phyloP scores from a whole-genome alignment of 305 asterid genomes.

The Fraxinus albicans region DNA sequence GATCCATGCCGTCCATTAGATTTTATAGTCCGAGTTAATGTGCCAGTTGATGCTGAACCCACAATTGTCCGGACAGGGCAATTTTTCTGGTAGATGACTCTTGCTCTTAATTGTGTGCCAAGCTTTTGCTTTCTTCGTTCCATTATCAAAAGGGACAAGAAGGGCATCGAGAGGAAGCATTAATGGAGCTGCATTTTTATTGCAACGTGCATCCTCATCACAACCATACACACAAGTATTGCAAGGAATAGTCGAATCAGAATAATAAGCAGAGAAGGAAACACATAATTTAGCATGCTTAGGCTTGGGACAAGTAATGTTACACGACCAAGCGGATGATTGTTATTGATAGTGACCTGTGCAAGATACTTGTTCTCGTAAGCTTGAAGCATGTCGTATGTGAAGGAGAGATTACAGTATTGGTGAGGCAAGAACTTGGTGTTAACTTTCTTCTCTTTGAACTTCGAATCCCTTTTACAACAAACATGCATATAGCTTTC shows the following conservation, averaged over 20 bases:
- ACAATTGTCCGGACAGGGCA: slow-evolving; percentile 88
- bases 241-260: slow-evolving; percentile 69
- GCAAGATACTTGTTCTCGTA: slow-evolving; percentile 56
- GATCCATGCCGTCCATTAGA: slow-evolving; percentile 77
- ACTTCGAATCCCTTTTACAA: slow-evolving; percentile 68
- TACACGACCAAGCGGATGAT: slow-evolving; percentile 78
- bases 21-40: slow-evolving; percentile 61
- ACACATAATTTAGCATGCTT: slow-evolving; percentile 63
- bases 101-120: slow-evolving; percentile 43
- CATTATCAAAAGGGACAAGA: slow-evolving; percentile 11
- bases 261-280: slow-evolving; percentile 74
- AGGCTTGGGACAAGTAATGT: slow-evolving; percentile 61
- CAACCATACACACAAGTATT: slow-evolving; percentile 88
- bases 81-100: slow-evolving; percentile 34
- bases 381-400: slow-evolving; percentile 66
- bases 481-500: slow-evolving; percentile 53
- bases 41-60: slow-evolving; percentile 53
- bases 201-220: slow-evolving; percentile 36
- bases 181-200: slow-evolving; percentile 20
- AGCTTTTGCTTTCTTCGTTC: slow-evolving; percentile 25
- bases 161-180: slow-evolving; percentile 11
- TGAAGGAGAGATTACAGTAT: slow-evolving; percentile 60
- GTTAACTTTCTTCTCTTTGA: slow-evolving; percentile 39
- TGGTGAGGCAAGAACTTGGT: slow-evolving; percentile 50
- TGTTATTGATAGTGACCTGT: slow-evolving; percentile 80